Conservation (phyloP, 2,329 filamentous ascomycete species). For the Plectosphaerella plurivora region DNA sequence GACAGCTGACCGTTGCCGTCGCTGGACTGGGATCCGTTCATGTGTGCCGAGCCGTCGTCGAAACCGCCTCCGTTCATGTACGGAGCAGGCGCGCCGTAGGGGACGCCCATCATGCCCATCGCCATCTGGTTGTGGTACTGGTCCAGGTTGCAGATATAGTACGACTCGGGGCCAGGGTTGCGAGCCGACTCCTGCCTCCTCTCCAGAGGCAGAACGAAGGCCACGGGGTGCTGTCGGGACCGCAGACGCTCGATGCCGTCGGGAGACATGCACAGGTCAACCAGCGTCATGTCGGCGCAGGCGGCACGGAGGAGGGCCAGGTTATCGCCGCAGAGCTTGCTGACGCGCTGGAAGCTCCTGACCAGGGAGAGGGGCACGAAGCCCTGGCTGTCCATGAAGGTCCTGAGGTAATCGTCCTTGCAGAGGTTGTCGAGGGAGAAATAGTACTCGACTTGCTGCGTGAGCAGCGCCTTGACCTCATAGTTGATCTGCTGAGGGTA, state of each 20-base stretch:
- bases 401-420: slow-evolving; percentile 85
- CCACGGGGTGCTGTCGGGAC: slow-evolving; percentile 69
- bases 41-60: slow-evolving; percentile 8
- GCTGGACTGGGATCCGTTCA: slow-evolving; percentile 26
- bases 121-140: slow-evolving; percentile 11
- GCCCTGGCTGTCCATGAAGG: slow-evolving; percentile 92
- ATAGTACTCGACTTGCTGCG: slow-evolving; percentile 75
- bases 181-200: slow-evolving; percentile 71
- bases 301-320: slow-evolving; percentile 69
- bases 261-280: slow-evolving; percentile 71
- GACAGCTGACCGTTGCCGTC: slow-evolving; percentile 46
- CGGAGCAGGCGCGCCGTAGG: slow-evolving; percentile 22
- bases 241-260: slow-evolving; percentile 79
- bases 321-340: slow-evolving; percentile 54
- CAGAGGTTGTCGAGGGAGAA: slow-evolving; percentile 94
- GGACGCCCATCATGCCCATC: slow-evolving; percentile 23
- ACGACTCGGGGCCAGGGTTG: slow-evolving; percentile 58
- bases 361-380: slow-evolving; percentile 81
- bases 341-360: slow-evolving; percentile 81
- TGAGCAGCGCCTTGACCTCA: slow-evolving; percentile 30
- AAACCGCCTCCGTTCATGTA: slow-evolving; percentile 25
- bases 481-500: slow-evolving; percentile 17
- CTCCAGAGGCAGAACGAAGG: slow-evolving; percentile 69
- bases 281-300: slow-evolving; percentile 64
- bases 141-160: slow-evolving; percentile 20